These are phyloP conservation scores for Salmacisia buchloeana DNA, from an alignment of 1,284 basidiomycete species.

Conservation along the genomic window DNA sequence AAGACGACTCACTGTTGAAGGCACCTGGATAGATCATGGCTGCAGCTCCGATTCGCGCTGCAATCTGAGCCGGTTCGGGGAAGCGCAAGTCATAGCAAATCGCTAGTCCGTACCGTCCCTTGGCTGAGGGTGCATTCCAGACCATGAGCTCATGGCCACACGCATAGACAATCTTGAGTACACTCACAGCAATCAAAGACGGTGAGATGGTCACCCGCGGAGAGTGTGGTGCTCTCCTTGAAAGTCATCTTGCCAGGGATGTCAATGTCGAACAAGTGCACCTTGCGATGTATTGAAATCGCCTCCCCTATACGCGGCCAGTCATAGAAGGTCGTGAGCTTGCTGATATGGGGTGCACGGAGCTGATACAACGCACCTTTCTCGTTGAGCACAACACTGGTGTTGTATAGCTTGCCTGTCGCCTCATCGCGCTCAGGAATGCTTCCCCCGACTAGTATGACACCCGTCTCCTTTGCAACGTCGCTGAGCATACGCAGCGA, in stretches of 20 bases:
- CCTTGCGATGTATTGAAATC: conserved; percentile 82
- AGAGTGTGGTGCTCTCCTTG: conserved; percentile 94
- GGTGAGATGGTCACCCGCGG: conserved; percentile 69
- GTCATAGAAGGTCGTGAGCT: not conserved
- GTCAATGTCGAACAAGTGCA: conserved; percentile 97
- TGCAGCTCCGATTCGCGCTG: conserved; percentile 79
- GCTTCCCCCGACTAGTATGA: conserved; percentile 83
- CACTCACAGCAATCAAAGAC: conserved; percentile 77
- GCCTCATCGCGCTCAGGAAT: conserved; percentile 43
- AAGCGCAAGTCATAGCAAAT: conserved; percentile 78
- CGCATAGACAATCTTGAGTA: not conserved
- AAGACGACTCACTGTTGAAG: conserved; percentile 37
- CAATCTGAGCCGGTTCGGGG: conserved; percentile 87
- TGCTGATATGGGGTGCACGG: not conserved
- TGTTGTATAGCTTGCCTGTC: conserved; percentile 45
- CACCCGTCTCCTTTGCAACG: conserved; percentile 70
- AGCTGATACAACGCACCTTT: conserved; percentile 58
- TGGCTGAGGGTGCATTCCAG: conserved; percentile 56
- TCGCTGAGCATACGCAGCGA: conserved; percentile 75
- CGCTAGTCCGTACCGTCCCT: conserved; percentile 80
- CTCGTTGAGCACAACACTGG: conserved; percentile 68
- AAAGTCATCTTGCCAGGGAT: conserved; percentile 94
- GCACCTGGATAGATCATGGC: conserved; percentile 68
- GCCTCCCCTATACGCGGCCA: conserved; percentile 62
- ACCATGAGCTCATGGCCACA: not conserved